These are phyloP conservation scores for Nectriaceae sp. DNA, from an alignment of 2,329 filamentous ascomycete species.

Conservation along the genomic window DNA sequence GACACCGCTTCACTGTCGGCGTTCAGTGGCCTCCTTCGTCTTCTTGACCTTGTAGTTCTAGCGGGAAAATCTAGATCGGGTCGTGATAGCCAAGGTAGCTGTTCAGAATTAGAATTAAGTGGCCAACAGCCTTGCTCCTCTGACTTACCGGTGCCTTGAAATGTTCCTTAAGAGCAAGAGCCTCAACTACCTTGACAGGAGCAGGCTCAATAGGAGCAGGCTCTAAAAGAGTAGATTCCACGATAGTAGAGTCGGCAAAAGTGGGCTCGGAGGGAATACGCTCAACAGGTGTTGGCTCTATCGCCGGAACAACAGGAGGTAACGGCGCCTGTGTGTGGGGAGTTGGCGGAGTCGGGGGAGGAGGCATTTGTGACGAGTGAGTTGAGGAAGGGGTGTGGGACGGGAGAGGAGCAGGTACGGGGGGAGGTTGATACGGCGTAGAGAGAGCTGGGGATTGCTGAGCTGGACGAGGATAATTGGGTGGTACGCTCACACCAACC, in stretches of 20 bases:
- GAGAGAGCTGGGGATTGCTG: conserved; percentile 56
- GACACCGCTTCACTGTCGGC: conserved; percentile 42
- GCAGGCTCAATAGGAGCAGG: not conserved
- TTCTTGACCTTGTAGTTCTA: conserved; percentile 38
- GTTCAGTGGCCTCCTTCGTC: conserved; percentile 44
- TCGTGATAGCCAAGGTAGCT: conserved; percentile 61
- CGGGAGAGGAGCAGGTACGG: conserved; percentile 43
- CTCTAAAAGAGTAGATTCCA: too few species aligned
- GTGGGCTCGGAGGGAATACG: conserved; percentile 4
- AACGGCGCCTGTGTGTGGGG: conserved; percentile 40
- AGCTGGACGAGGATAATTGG: conserved; percentile 52
- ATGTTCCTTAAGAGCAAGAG: conserved; percentile 20
- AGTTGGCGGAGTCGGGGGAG: conserved; percentile 50
- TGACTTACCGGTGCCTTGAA: conserved; percentile 56
- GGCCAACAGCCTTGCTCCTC: not conserved
- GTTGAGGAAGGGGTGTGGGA: conserved; percentile 57
- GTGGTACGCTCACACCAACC: conserved; percentile 45
- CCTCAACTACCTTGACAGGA: not conserved
- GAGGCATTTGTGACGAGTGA: conserved; percentile 45
- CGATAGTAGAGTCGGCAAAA: not conserved
- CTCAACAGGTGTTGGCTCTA: conserved; percentile 26
- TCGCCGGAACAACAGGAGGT: conserved; percentile 23
- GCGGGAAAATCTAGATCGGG: conserved; percentile 54
- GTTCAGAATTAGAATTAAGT: not conserved
- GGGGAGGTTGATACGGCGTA: conserved; percentile 58